Conservation (phyloP, 768 basidiomycete species). For the Butyriboletus loyo region DNA sequence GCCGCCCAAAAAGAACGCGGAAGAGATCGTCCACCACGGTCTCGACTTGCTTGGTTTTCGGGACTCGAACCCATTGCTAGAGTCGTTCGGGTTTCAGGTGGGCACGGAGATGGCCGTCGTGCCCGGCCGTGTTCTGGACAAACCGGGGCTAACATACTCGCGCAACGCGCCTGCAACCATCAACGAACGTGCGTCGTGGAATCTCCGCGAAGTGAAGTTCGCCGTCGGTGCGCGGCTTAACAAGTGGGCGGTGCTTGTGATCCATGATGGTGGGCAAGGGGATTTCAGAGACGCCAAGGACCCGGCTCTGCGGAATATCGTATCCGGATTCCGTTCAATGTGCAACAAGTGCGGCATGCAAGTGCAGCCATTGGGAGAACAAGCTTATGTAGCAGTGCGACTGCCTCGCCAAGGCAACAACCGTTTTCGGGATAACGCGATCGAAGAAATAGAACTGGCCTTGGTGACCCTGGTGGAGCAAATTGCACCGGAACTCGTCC, state of each 20-base stretch:
- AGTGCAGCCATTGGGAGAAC: slow-evolving; percentile 30
- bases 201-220: slow-evolving; percentile 54
- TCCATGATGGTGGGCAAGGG: slow-evolving; percentile 50
- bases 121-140: slow-evolving; percentile 48
- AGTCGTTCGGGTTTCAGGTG: slow-evolving; percentile 43
- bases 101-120: slow-evolving; percentile 50
- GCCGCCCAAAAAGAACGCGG: slow-evolving; percentile 44
- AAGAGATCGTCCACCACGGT: slow-evolving; percentile 41
- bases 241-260: slow-evolving; percentile 67
- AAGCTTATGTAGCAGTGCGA: slow-evolving; percentile 32
- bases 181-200: slow-evolving; percentile 48
- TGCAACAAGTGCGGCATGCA: slow-evolving; percentile 65
- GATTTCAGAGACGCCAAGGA: slow-evolving; percentile 56
- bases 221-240: slow-evolving; percentile 50
- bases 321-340: slow-evolving; percentile 55
- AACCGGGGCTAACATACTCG: slow-evolving; percentile 43
- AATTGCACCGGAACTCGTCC: slow-evolving; percentile 24
- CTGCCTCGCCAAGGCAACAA: slow-evolving; percentile 50
- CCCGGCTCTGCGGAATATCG: slow-evolving; percentile 40
- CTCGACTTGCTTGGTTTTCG: slow-evolving; percentile 42
- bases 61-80: slow-evolving; percentile 29
- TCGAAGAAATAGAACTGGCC: slow-evolving; percentile 25
- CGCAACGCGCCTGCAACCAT: slow-evolving; percentile 24
- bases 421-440: slow-evolving; percentile 49
- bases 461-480: not conserved